These are phyloP conservation scores for Eutypa lata DNA, from an alignment of 2,329 filamentous ascomycete species.

Conservation along the genomic window DNA sequence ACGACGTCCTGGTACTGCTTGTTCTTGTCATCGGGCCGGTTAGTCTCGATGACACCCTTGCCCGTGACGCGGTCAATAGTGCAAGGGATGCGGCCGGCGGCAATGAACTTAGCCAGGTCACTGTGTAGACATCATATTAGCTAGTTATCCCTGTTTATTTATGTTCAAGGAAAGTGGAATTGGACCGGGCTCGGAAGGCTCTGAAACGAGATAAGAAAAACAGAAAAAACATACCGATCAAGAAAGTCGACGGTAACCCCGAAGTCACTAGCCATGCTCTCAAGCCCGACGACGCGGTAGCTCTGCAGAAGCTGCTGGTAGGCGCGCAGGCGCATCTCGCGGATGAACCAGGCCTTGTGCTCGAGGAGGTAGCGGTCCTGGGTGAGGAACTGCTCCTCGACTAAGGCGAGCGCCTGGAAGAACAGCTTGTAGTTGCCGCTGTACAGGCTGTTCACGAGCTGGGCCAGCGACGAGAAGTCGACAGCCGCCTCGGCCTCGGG, in stretches of 20 bases:
- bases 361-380: constrained; percentile 94
- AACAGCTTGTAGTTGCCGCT: constrained; percentile 91
- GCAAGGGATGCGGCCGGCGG: constrained; percentile 88
- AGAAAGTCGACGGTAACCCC: constrained; percentile 95
- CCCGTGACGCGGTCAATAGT: constrained; percentile 96
- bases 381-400: constrained; percentile 90
- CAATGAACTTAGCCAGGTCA: constrained; percentile 96
- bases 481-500: constrained; percentile 77
- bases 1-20: constrained; percentile 99
- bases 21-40: constrained; percentile 97
- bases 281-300: constrained; percentile 93
- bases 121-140: constrained; percentile 39
- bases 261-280: constrained; percentile 96
- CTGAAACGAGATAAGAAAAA: not conserved
- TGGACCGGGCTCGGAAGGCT: no score
- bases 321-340: constrained; percentile 93
- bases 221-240: constrained; percentile 66
- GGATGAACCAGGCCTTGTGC: constrained; percentile 95
- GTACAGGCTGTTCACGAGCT: constrained; percentile 88
- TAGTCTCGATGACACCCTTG: constrained; percentile 96
- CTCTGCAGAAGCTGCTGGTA: constrained; percentile 97
- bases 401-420: constrained; percentile 82
- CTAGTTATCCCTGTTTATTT: not conserved
- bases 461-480: constrained; percentile 85
- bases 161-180: not conserved